Base-by-base conservation (phyloP, 495 filamentous ascomycete species). In the Neurospora discreta region DNA sequence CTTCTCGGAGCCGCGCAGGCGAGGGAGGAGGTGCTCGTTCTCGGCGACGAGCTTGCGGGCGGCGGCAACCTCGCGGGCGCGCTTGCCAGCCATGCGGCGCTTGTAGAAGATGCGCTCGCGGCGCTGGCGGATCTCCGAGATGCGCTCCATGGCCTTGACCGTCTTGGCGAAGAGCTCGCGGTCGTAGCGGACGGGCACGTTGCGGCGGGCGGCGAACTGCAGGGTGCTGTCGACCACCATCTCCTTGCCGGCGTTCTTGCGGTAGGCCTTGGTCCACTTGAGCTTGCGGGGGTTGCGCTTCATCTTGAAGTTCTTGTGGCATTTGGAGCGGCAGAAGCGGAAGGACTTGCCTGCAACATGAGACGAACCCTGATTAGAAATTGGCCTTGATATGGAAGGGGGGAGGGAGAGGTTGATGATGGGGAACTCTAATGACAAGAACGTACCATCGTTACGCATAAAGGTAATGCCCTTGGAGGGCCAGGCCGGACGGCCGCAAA, bases 251-350 rank as follows among this genome's bases (percentile, higher is more conserved):
- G 87, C 87, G 68, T 90, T 88, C 80, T 92, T 90, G 81, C 93
- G 90, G 78, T 89, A 89, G 72, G 89, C 86, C 85, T 94, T 94
- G 69, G 93, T 97, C 93, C 93, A 97, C 81, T 92, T 92, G 78
- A 97, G 86, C 82, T 91, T 90, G 73, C 87, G 84, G 67, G 87
- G 87, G 80, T 90, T 90, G 23, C 95, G 90, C 90, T 98, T 97
- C 93, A 97, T 97, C 85, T 97, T 97, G 89, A 98, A 97, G 85
- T 96, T 96, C 85, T 94, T 93, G 83, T 97, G 93, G 86, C 94
- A 97, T 86, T 97, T 98, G 73, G 86, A 89, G 58, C 93, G 87
- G 85, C 93, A 97, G 87, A 88, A 88, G 70, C 85, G 82, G 82
- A 92, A 92, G 71, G 87, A 84, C 77, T 89, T 88, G 73, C 91